A percentile compares a stretch with the other conserved stretches of the same genome.
These are phyloP conservation scores for Cerrena zonata DNA, from an alignment of 1,284 basidiomycete species.

Conservation along the genomic window DNA sequence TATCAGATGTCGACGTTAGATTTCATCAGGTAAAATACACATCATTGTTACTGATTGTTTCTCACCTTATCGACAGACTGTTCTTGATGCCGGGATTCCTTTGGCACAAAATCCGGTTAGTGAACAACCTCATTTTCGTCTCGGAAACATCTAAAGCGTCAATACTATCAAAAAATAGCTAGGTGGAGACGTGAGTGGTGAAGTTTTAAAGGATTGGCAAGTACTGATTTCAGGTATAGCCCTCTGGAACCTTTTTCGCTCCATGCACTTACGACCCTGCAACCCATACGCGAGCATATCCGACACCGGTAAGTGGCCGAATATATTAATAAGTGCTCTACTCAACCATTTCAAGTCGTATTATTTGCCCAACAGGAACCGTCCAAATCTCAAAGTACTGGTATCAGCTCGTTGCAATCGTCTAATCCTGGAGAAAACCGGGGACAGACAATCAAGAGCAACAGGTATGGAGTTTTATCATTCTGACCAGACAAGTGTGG, in stretches of 20 bases:
- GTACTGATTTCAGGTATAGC: constrained; percentile 2
- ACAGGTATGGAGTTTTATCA: constrained; percentile 24
- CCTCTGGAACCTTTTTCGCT: constrained; percentile 8
- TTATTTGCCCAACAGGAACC: constrained; percentile 14
- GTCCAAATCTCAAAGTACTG: constrained; percentile 19
- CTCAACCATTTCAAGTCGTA: constrained; percentile 13
- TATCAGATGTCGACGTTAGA: not conserved
- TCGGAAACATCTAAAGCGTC: not conserved
- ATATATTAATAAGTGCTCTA: constrained; percentile 1
- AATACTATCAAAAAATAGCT: constrained; percentile 1
- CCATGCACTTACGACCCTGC: constrained; percentile 9
- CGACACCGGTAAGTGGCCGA: constrained; percentile 12
- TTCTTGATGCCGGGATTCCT: constrained; percentile 10
- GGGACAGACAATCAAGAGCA: constrained; percentile 12
- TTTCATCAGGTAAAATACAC: constrained; percentile 6
- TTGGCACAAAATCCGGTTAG: constrained; percentile 10
- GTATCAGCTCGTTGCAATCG: constrained; percentile 12
- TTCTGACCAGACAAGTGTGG: constrained; percentile 23
- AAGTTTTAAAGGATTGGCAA: not conserved
- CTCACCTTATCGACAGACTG: too few relatives aligned
- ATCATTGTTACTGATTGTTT: too few relatives aligned
- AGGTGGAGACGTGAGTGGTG: constrained; percentile 13
- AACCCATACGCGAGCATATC: constrained; percentile 17
- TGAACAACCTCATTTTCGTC: not conserved
- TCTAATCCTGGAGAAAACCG: constrained; percentile 9